Conservation (phyloP, 148 eudicot species). For the Pharnaceum exiguum region DNA sequence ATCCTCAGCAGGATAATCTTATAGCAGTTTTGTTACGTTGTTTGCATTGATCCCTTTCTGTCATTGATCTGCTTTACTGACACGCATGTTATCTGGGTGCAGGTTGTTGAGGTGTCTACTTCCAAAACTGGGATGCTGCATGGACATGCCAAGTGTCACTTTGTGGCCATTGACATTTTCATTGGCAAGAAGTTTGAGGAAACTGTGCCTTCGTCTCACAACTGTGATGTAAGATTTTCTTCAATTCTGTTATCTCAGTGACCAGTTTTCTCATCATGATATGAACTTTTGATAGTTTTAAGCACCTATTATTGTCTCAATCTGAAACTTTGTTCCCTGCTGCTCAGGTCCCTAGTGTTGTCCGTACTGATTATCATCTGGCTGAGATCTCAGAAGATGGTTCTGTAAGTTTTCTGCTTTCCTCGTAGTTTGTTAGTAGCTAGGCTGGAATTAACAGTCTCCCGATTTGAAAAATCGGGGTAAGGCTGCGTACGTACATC, state of each 20-base stretch:
- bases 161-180: conserved; percentile 49
- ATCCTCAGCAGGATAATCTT: neutral
- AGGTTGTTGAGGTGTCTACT: conserved; percentile 59
- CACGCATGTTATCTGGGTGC: neutral
- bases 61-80: neutral
- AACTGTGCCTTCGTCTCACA: conserved; percentile 56
- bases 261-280: too few relatives aligned
- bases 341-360: conserved; percentile 40
- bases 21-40: neutral
- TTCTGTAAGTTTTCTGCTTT: conserved; percentile 22
- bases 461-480: too few relatives aligned
- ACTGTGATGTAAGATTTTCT: conserved; percentile 35
- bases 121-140: conserved; percentile 59
- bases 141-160: conserved; percentile 59
- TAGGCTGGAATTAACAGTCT: too few relatives aligned
- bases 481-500: too few relatives aligned
- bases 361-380: conserved; percentile 42
- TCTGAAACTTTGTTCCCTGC: neutral
- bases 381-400: conserved; percentile 46
- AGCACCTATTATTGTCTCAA: neutral
- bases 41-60: too few relatives aligned
- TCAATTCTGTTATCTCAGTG: neutral
- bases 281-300: neutral
- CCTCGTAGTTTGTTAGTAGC: neutral
- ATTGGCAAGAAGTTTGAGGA: conserved; percentile 47